Conservation (phyloP, 1,284 basidiomycete genomes). For the Earliella scabrosa region DNA sequence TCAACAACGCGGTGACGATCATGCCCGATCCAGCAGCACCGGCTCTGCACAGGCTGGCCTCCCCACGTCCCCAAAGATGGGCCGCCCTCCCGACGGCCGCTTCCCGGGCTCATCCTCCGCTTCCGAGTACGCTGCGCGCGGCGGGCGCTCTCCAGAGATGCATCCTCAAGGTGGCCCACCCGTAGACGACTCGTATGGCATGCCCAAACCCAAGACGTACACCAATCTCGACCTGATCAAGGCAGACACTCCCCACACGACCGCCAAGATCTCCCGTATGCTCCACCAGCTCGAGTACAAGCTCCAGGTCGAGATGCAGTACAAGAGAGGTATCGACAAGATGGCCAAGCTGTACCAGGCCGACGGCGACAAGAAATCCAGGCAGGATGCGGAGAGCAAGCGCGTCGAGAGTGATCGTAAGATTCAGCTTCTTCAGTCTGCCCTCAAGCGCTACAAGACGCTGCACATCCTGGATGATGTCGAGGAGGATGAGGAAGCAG, state of each 20-base stretch:
- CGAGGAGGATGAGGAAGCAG: slow-evolving; percentile 71
- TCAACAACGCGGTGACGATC: slow-evolving; percentile 56
- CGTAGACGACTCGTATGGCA: slow-evolving; percentile 42
- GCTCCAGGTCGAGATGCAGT: slow-evolving; percentile 97
- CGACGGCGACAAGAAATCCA: slow-evolving; percentile 94
- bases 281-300: slow-evolving; percentile 99
- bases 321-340: slow-evolving; percentile 98
- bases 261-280: slow-evolving; percentile 97
- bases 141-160: slow-evolving; percentile 46
- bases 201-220: slow-evolving; percentile 63
- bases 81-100: slow-evolving; percentile 46
- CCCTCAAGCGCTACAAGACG: slow-evolving; percentile 96
- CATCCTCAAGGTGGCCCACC: slow-evolving; percentile 38
- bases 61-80: slow-evolving; percentile 30
- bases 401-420: slow-evolving; percentile 95
- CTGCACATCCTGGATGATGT: slow-evolving; percentile 92
- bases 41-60: slow-evolving; percentile 39
- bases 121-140: slow-evolving; percentile 48
- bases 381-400: slow-evolving; percentile 92
- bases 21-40: slow-evolving; percentile 49
- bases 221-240: slow-evolving; percentile 93
- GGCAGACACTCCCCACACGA: slow-evolving; percentile 95
- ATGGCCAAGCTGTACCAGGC: slow-evolving; percentile 96
- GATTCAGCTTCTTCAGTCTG: slow-evolving; percentile 90
- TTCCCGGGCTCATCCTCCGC: slow-evolving; percentile 28